phyloP scores from a whole-genome alignment of 371 early-diverging fungal species.

The Rhizomucor miehei region DNA sequence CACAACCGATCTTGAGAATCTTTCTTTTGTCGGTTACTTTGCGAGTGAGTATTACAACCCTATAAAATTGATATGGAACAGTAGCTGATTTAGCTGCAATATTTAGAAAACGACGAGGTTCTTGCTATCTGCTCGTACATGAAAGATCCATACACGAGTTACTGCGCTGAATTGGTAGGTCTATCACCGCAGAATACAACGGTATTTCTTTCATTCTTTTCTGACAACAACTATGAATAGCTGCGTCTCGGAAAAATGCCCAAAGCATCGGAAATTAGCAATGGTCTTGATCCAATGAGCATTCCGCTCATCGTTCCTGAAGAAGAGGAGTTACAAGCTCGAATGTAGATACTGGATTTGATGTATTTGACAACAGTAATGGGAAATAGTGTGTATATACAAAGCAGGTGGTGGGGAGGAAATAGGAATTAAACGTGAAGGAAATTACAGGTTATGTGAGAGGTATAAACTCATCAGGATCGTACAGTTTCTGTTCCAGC shows the following conservation, averaged over 20 bases:
- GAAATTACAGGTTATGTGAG: no score
- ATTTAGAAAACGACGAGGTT: conserved; percentile 30
- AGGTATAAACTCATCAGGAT: no score
- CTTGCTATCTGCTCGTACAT: conserved; percentile 46
- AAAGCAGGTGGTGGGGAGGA: no score
- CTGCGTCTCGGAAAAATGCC: conserved; percentile 48
- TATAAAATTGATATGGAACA: background rate
- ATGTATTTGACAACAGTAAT: no score
- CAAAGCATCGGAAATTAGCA: conserved; percentile 31
- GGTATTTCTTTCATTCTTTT: background rate
- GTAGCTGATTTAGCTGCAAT: background rate
- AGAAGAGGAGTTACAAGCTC: background rate
- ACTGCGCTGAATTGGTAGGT: conserved; percentile 42
- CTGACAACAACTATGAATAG: background rate
- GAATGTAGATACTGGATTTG: background rate
- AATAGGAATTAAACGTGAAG: no score
- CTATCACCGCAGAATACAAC: conserved; percentile 1
- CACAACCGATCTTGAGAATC: conserved; percentile 17
- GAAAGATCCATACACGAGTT: conserved; percentile 50
- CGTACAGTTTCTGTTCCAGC: no score
- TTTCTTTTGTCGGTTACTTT: conserved; percentile 49
- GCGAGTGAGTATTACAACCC: conserved; percentile 18
- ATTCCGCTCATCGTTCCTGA: conserved; percentile 5
- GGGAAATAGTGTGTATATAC: no score
- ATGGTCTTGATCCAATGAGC: conserved; percentile 22